phyloP scores from a whole-genome alignment of 1,284 basidiomycete genomes.

The Cystobasidium slooffiae region DNA sequence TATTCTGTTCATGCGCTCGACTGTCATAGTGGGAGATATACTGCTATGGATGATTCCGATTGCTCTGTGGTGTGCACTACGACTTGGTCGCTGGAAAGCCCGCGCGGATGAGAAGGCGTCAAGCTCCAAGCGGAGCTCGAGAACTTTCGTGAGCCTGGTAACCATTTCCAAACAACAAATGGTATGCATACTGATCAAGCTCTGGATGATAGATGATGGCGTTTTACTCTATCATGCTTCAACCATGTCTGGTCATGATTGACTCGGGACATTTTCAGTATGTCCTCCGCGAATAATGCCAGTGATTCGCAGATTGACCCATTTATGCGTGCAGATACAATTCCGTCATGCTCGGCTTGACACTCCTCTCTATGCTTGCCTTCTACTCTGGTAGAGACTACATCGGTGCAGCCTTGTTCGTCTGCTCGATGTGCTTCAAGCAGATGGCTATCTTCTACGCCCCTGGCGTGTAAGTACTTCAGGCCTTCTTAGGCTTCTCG shows the following conservation, averaged over 20 bases:
- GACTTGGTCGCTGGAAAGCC: slow-evolving; percentile 60
- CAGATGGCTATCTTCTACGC: slow-evolving; percentile 95
- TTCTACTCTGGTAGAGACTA: slow-evolving; percentile 70
- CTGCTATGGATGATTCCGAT: slow-evolving; percentile 77
- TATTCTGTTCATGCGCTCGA: slow-evolving; percentile 73
- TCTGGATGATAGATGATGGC: slow-evolving; percentile 65
- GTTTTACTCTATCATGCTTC: slow-evolving; percentile 73
- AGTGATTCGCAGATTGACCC: neutral
- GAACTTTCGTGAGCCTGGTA: slow-evolving; percentile 27
- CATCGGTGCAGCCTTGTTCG: slow-evolving; percentile 78
- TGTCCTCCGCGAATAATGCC: slow-evolving; percentile 22
- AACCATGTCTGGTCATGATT: slow-evolving; percentile 80
- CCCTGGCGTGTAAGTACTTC: slow-evolving; percentile 66
- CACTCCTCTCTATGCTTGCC: slow-evolving; percentile 24
- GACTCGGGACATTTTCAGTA: slow-evolving; percentile 93
- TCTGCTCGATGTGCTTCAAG: slow-evolving; percentile 84
- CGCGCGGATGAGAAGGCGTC: slow-evolving; percentile 56
- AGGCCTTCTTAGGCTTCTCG: neutral
- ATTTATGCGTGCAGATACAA: slow-evolving; percentile 63
- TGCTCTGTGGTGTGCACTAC: slow-evolving; percentile 55
- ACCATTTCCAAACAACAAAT: neutral
- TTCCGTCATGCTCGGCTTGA: slow-evolving; percentile 67
- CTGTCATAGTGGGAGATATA: slow-evolving; percentile 72
- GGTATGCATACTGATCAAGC: too few species aligned
- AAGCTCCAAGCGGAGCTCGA: slow-evolving; percentile 41